Evolutionary conservation across 805 yeast genomes (phyloP).

Genomic region (Sporopachydermia lactativora): DNA sequence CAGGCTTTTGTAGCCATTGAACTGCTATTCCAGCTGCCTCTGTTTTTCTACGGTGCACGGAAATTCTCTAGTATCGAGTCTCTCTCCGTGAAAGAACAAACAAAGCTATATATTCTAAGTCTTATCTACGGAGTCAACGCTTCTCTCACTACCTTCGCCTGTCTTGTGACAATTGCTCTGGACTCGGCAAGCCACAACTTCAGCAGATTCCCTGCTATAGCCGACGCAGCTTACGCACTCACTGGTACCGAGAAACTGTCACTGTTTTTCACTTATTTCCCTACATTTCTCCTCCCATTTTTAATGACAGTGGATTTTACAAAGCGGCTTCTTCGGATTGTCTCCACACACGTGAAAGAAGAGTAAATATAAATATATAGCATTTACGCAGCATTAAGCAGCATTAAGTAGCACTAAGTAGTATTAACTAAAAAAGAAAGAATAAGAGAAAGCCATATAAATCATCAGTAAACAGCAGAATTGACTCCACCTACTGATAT

Average conservation of each 20-base stretch:
- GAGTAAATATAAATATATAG: constrained; percentile 3
- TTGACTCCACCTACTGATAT: too few species aligned
- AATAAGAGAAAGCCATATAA: too few species aligned
- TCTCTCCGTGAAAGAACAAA: constrained; percentile 6
- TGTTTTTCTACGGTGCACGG: constrained; percentile 39
- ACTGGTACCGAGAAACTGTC: constrained; percentile 23
- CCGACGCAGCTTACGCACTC: constrained; percentile 22
- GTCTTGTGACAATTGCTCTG: constrained; percentile 33
- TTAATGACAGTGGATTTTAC: constrained; percentile 34
- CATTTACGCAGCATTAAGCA: too few species aligned
- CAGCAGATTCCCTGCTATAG: constrained; percentile 5
- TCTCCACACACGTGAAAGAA: not conserved
- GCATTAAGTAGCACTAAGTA: too few species aligned
- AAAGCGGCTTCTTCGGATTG: not conserved
- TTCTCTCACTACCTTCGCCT: constrained; percentile 59
- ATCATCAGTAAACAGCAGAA: too few species aligned
- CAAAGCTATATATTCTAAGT: constrained; percentile 26
- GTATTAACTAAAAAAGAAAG: too few species aligned
- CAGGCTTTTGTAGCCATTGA: constrained; percentile 59
- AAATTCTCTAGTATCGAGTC: constrained; percentile 14
- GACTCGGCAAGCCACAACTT: constrained; percentile 18
- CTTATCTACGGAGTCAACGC: constrained; percentile 76
- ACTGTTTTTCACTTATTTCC: constrained; percentile 42
- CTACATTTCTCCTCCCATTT: constrained; percentile 58
- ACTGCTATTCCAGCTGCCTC: constrained; percentile 63